phyloP scores from a whole-genome alignment of 2,329 filamentous ascomycete genomes.

The Diaporthe humulicola region DNA sequence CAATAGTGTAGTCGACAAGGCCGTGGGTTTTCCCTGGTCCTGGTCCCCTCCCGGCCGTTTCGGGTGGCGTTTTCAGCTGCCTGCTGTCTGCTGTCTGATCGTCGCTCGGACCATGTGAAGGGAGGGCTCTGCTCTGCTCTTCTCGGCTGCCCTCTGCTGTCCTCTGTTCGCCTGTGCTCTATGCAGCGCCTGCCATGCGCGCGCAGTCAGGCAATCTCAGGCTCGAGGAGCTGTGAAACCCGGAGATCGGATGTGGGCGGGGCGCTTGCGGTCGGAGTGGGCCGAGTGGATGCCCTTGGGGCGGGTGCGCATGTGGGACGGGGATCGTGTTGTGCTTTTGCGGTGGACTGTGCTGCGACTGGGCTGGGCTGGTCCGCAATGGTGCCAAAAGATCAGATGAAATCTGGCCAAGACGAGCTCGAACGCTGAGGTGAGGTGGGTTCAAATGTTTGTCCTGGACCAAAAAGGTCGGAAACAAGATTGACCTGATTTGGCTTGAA shows the following conservation, averaged over 20 bases:
- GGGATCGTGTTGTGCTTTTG: constrained; percentile 15
- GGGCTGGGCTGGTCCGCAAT: not conserved
- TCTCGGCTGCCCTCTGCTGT: not conserved
- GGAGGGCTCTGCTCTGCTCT: too few species aligned
- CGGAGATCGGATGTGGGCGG: constrained; percentile 28
- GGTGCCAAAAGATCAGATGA: constrained; percentile 13
- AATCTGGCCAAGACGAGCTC: constrained; percentile 16
- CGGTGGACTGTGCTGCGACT: constrained; percentile 16
- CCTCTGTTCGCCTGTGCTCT: not conserved
- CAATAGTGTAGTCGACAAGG: not conserved
- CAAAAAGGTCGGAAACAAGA: constrained; percentile 20
- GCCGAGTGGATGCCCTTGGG: constrained; percentile 11
- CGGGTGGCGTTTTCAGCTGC: constrained; percentile 24
- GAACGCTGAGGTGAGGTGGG: not conserved
- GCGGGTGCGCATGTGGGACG: constrained; percentile 14
- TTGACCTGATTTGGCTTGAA: constrained; percentile 21
- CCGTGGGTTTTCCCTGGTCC: not conserved
- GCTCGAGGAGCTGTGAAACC: not conserved
- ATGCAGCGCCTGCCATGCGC: not conserved
- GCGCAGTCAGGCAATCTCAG: too few species aligned
- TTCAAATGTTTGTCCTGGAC: too few species aligned
- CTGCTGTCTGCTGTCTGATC: constrained; percentile 19
- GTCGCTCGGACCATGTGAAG: constrained; percentile 14
- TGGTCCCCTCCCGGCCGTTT: constrained; percentile 5
- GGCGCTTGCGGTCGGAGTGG: constrained; percentile 18